These are phyloP conservation scores for Aspergillus fumigatiaffinis DNA, from an alignment of 2,329 filamentous ascomycete species.

Conservation along the genomic window DNA sequence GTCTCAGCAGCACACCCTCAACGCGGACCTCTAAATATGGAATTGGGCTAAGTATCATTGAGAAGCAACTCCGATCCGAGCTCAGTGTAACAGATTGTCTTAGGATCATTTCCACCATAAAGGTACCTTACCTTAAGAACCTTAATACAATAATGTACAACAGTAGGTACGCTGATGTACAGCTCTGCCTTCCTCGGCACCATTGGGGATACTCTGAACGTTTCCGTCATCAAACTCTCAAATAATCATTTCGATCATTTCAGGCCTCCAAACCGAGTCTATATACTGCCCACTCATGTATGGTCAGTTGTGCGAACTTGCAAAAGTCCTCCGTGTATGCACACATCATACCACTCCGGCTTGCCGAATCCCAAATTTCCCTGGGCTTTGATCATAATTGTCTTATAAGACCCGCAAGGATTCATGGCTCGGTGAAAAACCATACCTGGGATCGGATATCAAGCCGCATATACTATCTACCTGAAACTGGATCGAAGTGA, in stretches of 20 bases:
- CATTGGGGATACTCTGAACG: not conserved
- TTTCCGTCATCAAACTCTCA: not conserved
- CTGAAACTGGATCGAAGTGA: too few relatives aligned
- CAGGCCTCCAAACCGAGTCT: not conserved
- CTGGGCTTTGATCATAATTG: too few relatives aligned
- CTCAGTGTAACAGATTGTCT: not conserved
- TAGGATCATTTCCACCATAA: not conserved
- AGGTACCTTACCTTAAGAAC: not conserved
- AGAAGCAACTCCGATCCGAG: not conserved
- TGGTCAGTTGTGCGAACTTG: too few relatives aligned
- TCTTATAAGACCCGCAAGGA: too few relatives aligned
- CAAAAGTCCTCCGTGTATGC: too few relatives aligned
- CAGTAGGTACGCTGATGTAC: not conserved
- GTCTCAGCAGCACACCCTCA: too few relatives aligned
- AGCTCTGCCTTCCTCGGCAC: not conserved
- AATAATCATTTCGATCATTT: not conserved
- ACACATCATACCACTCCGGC: too few relatives aligned
- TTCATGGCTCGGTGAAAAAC: too few relatives aligned
- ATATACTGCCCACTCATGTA: not conserved
- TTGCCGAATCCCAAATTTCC: too few relatives aligned
- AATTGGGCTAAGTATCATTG: not conserved
- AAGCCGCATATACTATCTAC: too few relatives aligned
- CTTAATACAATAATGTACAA: too few relatives aligned
- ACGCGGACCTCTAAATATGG: not conserved
- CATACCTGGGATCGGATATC: too few relatives aligned